Evolutionary conservation across 176 grass and related monocot species (phyloP), one percentile per base, ranked within the genome.

Genomic region (Musa itinerans): DNA sequence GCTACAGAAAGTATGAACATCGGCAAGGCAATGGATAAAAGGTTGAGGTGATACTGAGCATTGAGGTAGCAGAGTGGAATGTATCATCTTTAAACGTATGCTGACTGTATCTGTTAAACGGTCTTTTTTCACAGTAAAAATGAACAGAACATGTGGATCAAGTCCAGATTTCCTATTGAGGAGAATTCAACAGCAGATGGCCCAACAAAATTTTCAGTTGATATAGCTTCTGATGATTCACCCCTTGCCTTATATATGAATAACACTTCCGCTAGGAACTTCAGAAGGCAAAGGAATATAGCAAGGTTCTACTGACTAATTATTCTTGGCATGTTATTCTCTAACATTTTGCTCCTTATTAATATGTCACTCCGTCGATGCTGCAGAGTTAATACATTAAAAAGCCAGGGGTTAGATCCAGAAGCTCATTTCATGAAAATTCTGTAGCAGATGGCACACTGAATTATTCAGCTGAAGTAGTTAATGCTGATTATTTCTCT

Each of bases 231-330:
- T 64, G 17, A 8, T 52, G 59, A 52, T 8, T 21, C 51, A 19
- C 17, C 57, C 65, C 74, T 53, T 24, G 16, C 8, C 1, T 54
- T 54, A 27, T 8, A 23, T 14, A 14, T 11, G 63, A 66, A 66
- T 15, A 20, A 4, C 16, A 50, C 15, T 50, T 50, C 34, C 16
- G 50, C 8, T 19, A 15, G 11, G 23, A 21, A 26, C 10, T 55
- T 2, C n/a, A 55, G 16, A 74, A 74, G 11, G 72, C 55, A 74
- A 74, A 74, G 24, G 53, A 74, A 34, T 10, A 55, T 21, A 56
- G 25, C 22, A 57, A 74, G 71, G 71, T 73, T 54, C n/a, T 73
- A 16, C 25, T 73, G 10, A 2, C 29, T 29, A 13, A 57, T 13
- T 57, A 50, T 8, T 17, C 43, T 43, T 14, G 14, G 25, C 15